Evolutionary conservation across 1,284 basidiomycete genomes (phyloP), one percentile per base, ranked within the genome.

Genomic region (Boletus holoroseus): DNA sequence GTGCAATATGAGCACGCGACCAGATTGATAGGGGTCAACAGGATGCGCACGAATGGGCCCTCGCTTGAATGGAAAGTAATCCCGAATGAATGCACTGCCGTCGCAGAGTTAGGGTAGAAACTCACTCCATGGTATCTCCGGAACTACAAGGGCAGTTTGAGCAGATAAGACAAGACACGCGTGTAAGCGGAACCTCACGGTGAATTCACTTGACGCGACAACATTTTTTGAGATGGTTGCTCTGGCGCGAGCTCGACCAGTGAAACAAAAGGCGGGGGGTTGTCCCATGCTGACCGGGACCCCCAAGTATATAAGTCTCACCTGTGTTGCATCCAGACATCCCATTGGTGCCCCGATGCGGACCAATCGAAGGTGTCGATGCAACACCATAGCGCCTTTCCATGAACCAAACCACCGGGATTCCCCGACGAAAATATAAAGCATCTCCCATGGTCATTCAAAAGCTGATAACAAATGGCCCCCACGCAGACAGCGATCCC

Each of bases 31-130:
- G 2, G 9, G 26, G n/a, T 20, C 15, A 35, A 44, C 15, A 3
- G 7, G 32, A 26, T 3, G 35, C 53, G 16, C 20, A 59, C 49
- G 6, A 59, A 47, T 15, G 49, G 54, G 16, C 41, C 54, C 34
- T 58, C 57, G 20, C 45, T 56, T 26, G 22, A 34, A 38, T 36
- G 13, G 15, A 8, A 27, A 39, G 4, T 2, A 27, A 32, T 15
- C 8, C 39, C 9, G 1, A 31, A 37, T 38, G 36, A 32, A 12
- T 35, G 27, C 31, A 11, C 9, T 30, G n/a, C 27, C 11, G 26
- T 13, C 20, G 32, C 32, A 38, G 31, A 38, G 30, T 13, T 11
- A 30, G 37, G 13, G 7, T 5, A 15, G 13, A 16, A 11, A 48
- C 59, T 48, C 24, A 56, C 44, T 57, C 47, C 15, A 30, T 34